A percentile compares a stretch with the other conserved stretches of the same genome.
These are phyloP conservation scores for Myrica gale DNA, from an alignment of 306 rosid species.

Conservation along the genomic window DNA sequence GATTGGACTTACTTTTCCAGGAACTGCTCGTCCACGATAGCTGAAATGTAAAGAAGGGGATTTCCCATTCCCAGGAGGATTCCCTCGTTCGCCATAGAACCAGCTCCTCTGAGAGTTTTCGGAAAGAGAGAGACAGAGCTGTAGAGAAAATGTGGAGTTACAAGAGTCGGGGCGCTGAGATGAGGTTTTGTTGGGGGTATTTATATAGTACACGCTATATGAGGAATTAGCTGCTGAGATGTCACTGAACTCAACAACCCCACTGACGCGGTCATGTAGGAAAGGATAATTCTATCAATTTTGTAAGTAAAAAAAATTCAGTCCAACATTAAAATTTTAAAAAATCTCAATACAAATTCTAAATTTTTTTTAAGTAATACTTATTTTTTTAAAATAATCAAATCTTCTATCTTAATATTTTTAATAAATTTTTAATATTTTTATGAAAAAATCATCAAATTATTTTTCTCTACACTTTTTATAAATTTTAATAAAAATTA, in stretches of 20 bases:
- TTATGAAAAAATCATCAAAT: no score
- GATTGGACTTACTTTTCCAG: conserved; percentile 37
- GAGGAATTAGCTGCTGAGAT: neutral
- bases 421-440: no score
- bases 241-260: neutral
- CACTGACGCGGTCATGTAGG: no score
- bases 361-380: no score
- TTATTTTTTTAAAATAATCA: no score
- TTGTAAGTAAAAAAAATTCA: no score
- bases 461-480: no score
- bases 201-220: neutral
- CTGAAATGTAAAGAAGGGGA: conserved; percentile 60
- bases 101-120: neutral
- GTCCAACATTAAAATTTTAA: no score
- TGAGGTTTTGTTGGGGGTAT: neutral
- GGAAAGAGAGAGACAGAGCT: conserved; percentile 3
- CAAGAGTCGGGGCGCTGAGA: neutral
- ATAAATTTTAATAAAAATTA: no score
- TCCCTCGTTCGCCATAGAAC: conserved; percentile 44
- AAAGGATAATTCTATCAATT: no score
- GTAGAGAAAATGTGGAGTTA: neutral
- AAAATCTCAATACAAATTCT: no score
- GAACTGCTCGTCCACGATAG: conserved; percentile 50
- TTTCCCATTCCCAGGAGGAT: conserved; percentile 63
- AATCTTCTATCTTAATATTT: no score